These are phyloP conservation scores for Galerina marginata DNA, from an alignment of 768 basidiomycete species.

Conservation along the genomic window DNA sequence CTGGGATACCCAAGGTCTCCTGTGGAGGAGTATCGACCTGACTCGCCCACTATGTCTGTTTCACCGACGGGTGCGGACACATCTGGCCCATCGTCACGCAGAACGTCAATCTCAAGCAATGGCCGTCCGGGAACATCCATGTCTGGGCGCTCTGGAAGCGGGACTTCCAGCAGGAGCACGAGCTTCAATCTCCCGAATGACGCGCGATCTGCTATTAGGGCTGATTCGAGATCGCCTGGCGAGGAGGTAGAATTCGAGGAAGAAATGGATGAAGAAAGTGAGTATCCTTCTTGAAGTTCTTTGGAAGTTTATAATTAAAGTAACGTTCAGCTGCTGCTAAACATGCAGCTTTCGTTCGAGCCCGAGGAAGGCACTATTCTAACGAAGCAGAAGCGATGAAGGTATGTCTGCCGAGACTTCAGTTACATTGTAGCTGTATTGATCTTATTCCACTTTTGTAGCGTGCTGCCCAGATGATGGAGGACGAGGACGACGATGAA, in stretches of 20 bases:
- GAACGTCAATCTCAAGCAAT: constrained; percentile 73
- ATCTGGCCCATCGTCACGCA: constrained; percentile 73
- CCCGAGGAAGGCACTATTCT: constrained; percentile 84
- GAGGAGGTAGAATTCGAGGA: constrained; percentile 78
- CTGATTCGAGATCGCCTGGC: constrained; percentile 60
- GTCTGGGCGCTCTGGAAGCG: constrained; percentile 64
- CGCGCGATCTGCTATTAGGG: constrained; percentile 62
- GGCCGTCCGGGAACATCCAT: constrained; percentile 55
- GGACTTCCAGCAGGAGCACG: constrained; percentile 77
- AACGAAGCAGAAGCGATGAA: constrained; percentile 95
- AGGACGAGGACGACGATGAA: constrained; percentile 63
- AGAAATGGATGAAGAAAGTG: constrained; percentile 91
- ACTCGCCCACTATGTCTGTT: constrained; percentile 41
- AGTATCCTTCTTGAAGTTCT: constrained; percentile 28
- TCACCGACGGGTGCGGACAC: constrained; percentile 67
- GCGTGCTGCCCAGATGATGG: constrained; percentile 69
- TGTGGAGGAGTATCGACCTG: constrained; percentile 29
- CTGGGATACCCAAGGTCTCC: constrained; percentile 50
- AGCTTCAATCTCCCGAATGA: constrained; percentile 83
- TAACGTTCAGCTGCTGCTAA: constrained; percentile 68
- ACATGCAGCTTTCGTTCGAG: constrained; percentile 81
- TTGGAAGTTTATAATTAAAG: not conserved
- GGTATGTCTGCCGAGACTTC: constrained; percentile 45
- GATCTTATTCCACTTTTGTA: constrained; percentile 30
- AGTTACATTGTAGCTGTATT: constrained; percentile 3